Evolutionary conservation across 108 stramenopile genomes (phyloP), one percentile per base, ranked within the genome.

Genomic region (Cyclotella choctawhatcheeana): DNA sequence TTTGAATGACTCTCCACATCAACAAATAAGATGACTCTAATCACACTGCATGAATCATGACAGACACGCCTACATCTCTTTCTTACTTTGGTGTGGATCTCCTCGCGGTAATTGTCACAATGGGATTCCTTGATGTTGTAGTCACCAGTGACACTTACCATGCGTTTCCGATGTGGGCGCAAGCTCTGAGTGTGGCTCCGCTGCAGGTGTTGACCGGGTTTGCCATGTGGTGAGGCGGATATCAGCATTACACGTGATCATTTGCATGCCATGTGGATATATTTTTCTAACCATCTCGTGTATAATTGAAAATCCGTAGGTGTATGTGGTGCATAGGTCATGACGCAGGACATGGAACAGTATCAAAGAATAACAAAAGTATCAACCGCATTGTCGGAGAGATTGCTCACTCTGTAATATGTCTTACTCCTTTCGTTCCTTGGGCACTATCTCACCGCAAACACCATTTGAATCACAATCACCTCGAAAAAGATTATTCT

Each of bases 291-390:
- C 37, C n/a, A 40, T 40, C 37, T 40, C 12, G 17, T 48, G 12
- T n/a, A 48, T n/a, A 4, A n/a, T 4, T 48, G 4, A 48, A n/a
- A n/a, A 48, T 48, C n/a, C 12, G 6, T 40, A 48, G 89, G 89
- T 88, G 85, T 63, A 86, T 85, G 71, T 91, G 89, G 89, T 91
- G 89, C 68, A 88, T 91, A 34, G 89, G 89, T 7, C 89, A 91
- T 52, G 89, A 91, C 56, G 87, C 89, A 3, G 89, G 89, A 10
- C 89, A 91, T 72, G 67, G 75, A n/a, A 71, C 79, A 8, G 72
- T 88, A 25, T 83, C 84, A n/a, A 48, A 48, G 21, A 82, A 84
- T 43, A 29, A 52, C 47, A 67, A 68, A 24, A 12, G 29, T 14
- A 82, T 88, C 65, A 91, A 91, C 67, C 69, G 79, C 13, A 54